phyloP scores from a whole-genome alignment of 2,329 filamentous ascomycete genomes.

The Ascochyta fabae region DNA sequence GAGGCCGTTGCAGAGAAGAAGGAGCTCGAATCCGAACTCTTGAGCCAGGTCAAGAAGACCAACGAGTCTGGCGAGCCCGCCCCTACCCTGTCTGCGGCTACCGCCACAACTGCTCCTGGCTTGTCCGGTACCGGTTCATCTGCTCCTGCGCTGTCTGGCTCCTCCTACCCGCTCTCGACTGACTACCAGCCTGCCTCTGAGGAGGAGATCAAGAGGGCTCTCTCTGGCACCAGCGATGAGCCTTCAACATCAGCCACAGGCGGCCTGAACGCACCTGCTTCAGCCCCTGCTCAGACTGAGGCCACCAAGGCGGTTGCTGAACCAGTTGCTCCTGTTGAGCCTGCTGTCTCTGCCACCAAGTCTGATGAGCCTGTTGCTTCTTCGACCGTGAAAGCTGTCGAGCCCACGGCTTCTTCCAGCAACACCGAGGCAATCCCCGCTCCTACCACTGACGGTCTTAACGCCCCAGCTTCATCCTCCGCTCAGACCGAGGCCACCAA shows the following conservation, averaged over 20 bases:
- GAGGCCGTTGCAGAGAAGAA: slow-evolving; percentile 74
- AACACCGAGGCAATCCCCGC: slow-evolving; percentile 11
- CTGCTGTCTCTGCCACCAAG: background rate
- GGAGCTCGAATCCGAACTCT: slow-evolving; percentile 73
- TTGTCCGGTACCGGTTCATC: background rate
- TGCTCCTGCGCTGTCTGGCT: slow-evolving; percentile 10
- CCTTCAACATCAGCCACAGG: slow-evolving; percentile 4
- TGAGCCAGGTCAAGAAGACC: slow-evolving; percentile 63
- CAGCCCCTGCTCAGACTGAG: slow-evolving; percentile 35
- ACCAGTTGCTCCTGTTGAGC: slow-evolving; percentile 22
- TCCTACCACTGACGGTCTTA: slow-evolving; percentile 35
- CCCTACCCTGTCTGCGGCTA: slow-evolving; percentile 49
- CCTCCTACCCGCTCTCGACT: slow-evolving; percentile 9
- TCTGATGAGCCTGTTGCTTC: too few relatives aligned
- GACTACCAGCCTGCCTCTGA: slow-evolving; percentile 12
- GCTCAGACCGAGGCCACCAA: slow-evolving; percentile 32
- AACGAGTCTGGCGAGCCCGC: slow-evolving; percentile 55
- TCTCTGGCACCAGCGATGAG: slow-evolving; percentile 20
- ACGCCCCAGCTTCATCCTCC: slow-evolving; percentile 46
- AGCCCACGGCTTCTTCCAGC: slow-evolving; percentile 18
- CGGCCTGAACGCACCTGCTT: slow-evolving; percentile 49
- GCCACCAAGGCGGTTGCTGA: slow-evolving; percentile 49
- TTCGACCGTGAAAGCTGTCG: background rate
- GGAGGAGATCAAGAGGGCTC: slow-evolving; percentile 9
- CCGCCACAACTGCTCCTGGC: slow-evolving; percentile 45